Base-by-base conservation (phyloP, 495 filamentous ascomycete species). In the Massariosphaeria phaeospora region DNA sequence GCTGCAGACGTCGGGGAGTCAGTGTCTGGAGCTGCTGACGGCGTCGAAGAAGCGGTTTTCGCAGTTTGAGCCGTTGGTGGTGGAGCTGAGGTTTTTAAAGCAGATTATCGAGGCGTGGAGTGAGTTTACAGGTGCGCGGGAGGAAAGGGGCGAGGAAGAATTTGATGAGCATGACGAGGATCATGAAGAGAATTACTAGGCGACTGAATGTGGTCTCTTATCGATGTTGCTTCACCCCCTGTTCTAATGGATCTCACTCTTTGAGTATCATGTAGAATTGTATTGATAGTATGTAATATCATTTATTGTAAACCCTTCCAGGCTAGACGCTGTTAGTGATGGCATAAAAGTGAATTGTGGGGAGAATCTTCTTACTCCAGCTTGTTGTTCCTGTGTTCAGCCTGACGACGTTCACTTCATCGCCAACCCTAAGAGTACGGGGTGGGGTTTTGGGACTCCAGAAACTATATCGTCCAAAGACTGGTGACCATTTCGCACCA, bases 381-480 rank as follows among this genome's bases (percentile, higher is more conserved):
- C 70, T 75, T 15, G 82, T 84, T 64, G 81, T 69, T 62, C 84
- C 78, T 25, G 69, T 61, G 48, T 80, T 80, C 56, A 73, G 67
- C 65, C 72, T 76, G 12, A 73, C 75, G 25, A 94, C 82, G 29
- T 55, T 59, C 15, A 90, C 81, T 64, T 82, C 77, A 72, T 91
- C 87, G 0, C 89, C 89, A 30, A 93, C 79, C 3, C 67, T 71
- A 30, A 91, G 69, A 38, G 52, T 27, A 51, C 63, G 21, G 41
- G 64, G 31, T 17, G 62, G 59, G 11, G 64, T 67, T 36, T 66
- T 66, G 31, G 60, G 50, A 29, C 72, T 67, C 36, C 85, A 64
- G 65, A 90, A 94, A 3, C 75, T 82, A 72, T 94, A 95, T 39
- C 89, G 73, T 20, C 89, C 89, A 79, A 91, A 94, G 0, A 93